Percentiles rank a stretch among this genome's conserved stretches.
These are phyloP conservation scores for Gynochthodes officinalis DNA, from an alignment of 257 asterid genomes.

Conservation along the genomic window DNA sequence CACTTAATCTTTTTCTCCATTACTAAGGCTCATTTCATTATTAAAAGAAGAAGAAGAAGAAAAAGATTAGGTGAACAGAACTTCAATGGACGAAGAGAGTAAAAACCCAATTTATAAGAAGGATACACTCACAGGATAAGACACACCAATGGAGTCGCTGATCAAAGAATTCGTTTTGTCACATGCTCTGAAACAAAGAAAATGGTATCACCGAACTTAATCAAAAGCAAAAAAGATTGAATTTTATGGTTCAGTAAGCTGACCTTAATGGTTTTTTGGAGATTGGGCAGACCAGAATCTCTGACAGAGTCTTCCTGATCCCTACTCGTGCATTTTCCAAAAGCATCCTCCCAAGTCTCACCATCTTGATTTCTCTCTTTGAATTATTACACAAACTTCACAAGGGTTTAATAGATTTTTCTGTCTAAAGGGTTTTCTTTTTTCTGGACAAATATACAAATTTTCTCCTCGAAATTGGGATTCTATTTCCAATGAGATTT, in stretches of 20 bases:
- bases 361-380: slow-evolving; percentile 30
- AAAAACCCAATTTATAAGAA: neutral
- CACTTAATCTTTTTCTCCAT: neutral
- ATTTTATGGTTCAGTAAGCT: neutral
- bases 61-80: neutral
- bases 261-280: slow-evolving; percentile 67
- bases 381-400: neutral
- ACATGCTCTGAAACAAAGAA: slow-evolving; percentile 35
- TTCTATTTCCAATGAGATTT: neutral
- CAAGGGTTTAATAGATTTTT: neutral
- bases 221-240: neutral
- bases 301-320: slow-evolving; percentile 43
- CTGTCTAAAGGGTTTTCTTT: neutral
- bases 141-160: slow-evolving; percentile 72
- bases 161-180: slow-evolving; percentile 56
- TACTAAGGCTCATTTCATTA: neutral
- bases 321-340: slow-evolving; percentile 40
- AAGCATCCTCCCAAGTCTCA: slow-evolving; percentile 49
- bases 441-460: neutral
- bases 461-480: neutral
- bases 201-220: neutral
- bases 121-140: slow-evolving; percentile 46
- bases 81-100: neutral
- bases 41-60: neutral
- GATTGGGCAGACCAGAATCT: slow-evolving; percentile 68